phyloP scores from a whole-genome alignment of 176 grass and related monocot species.

The Tillandsia leiboldiana region DNA sequence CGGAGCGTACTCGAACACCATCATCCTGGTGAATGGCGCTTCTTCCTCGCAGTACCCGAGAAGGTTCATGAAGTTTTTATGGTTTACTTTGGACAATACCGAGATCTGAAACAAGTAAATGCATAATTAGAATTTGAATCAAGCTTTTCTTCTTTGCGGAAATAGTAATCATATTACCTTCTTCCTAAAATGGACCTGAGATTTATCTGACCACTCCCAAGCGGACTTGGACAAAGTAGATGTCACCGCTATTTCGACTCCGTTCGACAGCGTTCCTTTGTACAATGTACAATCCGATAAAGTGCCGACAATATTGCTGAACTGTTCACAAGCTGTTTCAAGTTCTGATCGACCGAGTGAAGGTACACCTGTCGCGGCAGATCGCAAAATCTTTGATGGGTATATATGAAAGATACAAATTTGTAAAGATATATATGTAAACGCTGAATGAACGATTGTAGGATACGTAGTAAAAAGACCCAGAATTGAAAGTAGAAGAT shows the following conservation, averaged over 20 bases:
- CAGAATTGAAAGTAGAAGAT: not conserved
- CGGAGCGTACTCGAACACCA: conserved; percentile 76
- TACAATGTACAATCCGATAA: conserved; percentile 44
- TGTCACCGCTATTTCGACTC: conserved; percentile 73
- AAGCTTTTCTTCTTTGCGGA: not conserved
- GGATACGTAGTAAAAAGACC: not conserved
- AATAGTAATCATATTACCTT: conserved; percentile 26
- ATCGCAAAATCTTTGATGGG: too few species aligned
- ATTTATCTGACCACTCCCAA: conserved; percentile 31
- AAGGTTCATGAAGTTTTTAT: conserved; percentile 84
- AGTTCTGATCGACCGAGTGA: conserved; percentile 52
- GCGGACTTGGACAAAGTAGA: conserved; percentile 33
- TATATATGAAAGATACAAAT: too few species aligned
- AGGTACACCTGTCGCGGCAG: conserved; percentile 39
- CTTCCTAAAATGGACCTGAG: conserved; percentile 50
- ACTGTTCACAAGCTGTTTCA: conserved; percentile 54
- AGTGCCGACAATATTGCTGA: conserved; percentile 67
- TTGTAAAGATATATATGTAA: too few species aligned
- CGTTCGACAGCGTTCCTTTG: conserved; percentile 67
- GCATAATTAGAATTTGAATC: not conserved
- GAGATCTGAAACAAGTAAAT: conserved; percentile 42
- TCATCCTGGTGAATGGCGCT: conserved; percentile 70
- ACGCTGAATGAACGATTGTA: too few species aligned
- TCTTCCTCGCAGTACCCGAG: conserved; percentile 57
- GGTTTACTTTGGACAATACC: conserved; percentile 65